Evolutionary conservation across 306 rosid species (phyloP).

Genomic region (Sicyos baderoa): DNA sequence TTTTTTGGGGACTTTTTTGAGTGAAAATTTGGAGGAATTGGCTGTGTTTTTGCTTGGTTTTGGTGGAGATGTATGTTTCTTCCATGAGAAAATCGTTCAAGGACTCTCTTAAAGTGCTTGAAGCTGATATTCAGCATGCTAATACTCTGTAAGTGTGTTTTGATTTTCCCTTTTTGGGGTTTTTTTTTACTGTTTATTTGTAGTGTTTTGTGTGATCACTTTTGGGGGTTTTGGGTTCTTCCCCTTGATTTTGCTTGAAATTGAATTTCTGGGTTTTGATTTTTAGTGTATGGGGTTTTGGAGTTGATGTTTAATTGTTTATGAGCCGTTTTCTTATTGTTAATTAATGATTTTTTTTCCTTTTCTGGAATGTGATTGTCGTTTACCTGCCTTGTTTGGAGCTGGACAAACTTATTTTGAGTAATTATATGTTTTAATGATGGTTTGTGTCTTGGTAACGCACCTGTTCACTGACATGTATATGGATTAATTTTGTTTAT

Average conservation of each 20-base stretch:
- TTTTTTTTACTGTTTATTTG: neutral
- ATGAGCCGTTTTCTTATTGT: neutral
- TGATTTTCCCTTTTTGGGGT: neutral
- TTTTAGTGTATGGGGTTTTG: neutral
- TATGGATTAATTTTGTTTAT: neutral
- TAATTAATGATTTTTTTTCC: no score
- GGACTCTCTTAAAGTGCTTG: conserved; percentile 88
- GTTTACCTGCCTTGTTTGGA: conserved; percentile 12
- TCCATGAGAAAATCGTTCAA: conserved; percentile 95
- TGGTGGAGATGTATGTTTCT: conserved; percentile 59
- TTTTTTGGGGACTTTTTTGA: conserved; percentile 12
- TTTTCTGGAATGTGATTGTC: no score
- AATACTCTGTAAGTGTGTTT: conserved; percentile 63
- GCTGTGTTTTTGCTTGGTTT: conserved; percentile 8
- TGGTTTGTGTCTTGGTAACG: neutral
- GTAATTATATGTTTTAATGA: neutral
- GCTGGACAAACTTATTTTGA: neutral
- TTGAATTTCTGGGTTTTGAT: conserved; percentile 8
- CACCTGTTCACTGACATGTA: neutral
- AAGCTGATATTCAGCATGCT: conserved; percentile 98
- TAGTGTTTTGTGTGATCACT: conserved; percentile 4
- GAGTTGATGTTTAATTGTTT: conserved; percentile 11
- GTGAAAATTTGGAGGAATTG: neutral
- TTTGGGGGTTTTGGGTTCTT: neutral
- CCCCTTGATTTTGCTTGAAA: conserved; percentile 1